These are phyloP conservation scores for Gaultheria prostrata DNA, from an alignment of 148 eudicot genomes.

Conservation along the genomic window DNA sequence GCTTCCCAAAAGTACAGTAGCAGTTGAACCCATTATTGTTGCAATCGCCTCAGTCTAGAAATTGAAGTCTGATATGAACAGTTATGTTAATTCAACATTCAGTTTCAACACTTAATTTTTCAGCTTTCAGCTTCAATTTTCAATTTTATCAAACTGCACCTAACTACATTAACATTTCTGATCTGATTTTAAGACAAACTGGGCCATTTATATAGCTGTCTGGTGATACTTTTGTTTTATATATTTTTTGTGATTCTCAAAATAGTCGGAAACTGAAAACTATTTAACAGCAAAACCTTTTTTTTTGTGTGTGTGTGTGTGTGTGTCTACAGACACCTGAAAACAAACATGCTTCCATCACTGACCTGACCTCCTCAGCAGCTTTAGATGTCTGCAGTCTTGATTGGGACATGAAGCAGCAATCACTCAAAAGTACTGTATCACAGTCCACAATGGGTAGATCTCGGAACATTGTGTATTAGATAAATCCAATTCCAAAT, in stretches of 20 bases:
- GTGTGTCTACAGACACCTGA: not conserved
- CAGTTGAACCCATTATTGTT: constrained; percentile 52
- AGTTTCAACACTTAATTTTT: no score
- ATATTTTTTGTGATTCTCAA: not conserved
- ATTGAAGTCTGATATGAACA: constrained; percentile 79
- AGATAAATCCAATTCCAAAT: not conserved
- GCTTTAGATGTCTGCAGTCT: no score
- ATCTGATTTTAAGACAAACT: not conserved
- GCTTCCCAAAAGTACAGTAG: constrained; percentile 47
- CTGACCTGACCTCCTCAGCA: not conserved
- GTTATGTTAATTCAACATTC: no score
- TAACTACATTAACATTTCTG: no score
- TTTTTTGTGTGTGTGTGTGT: no score
- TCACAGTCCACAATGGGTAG: not conserved
- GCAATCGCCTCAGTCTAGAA: constrained; percentile 53
- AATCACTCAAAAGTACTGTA: not conserved
- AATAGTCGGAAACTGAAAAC: not conserved
- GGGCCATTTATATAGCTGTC: not conserved
- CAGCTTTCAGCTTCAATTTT: no score
- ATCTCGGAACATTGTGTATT: not conserved
- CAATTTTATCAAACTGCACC: no score
- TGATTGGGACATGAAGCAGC: no score
- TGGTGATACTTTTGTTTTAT: not conserved
- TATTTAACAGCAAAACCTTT: no score
- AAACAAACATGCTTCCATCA: not conserved